Conservation (phyloP, 805 yeast genomes). For the Starmerella riodocensis region DNA sequence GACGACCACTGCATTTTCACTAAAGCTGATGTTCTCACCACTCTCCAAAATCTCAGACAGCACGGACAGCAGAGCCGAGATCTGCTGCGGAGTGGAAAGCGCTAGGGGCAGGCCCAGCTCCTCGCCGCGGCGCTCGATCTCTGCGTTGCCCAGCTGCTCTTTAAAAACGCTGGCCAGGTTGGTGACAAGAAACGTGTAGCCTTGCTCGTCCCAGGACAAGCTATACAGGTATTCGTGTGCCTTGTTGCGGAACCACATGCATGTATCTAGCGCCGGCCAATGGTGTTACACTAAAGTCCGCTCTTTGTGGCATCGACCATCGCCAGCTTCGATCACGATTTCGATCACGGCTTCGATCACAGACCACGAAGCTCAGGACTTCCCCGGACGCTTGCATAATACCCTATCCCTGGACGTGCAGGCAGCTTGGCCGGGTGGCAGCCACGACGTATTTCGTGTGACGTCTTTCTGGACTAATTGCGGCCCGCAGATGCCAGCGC, state of each 20-base stretch:
- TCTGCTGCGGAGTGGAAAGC: constrained; percentile 3
- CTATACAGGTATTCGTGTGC: constrained; percentile 1
- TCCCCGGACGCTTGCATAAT: too few species aligned
- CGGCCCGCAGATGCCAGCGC: too few species aligned
- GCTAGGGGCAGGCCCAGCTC: constrained; percentile 7
- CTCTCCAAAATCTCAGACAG: background rate
- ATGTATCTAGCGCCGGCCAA: background rate
- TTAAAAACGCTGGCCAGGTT: constrained; percentile 2
- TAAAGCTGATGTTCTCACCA: background rate
- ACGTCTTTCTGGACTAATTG: too few species aligned
- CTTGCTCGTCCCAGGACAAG: background rate
- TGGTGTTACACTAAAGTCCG: too few species aligned
- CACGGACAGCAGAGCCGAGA: constrained; percentile 1
- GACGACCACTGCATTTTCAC: background rate
- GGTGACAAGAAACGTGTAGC: constrained; percentile 5
- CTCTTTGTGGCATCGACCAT: too few species aligned
- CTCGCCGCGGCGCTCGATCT: constrained; percentile 6
- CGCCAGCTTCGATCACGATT: too few species aligned
- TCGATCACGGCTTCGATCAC: too few species aligned
- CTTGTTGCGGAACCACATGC: constrained; percentile 7
- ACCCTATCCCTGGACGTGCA: too few species aligned
- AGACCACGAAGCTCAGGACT: too few species aligned
- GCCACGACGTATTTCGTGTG: too few species aligned
- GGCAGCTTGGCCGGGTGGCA: too few species aligned
- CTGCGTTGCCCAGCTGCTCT: constrained; percentile 2